Conservation (phyloP, 2,329 filamentous ascomycete species). For the Curvularia sp. region DNA sequence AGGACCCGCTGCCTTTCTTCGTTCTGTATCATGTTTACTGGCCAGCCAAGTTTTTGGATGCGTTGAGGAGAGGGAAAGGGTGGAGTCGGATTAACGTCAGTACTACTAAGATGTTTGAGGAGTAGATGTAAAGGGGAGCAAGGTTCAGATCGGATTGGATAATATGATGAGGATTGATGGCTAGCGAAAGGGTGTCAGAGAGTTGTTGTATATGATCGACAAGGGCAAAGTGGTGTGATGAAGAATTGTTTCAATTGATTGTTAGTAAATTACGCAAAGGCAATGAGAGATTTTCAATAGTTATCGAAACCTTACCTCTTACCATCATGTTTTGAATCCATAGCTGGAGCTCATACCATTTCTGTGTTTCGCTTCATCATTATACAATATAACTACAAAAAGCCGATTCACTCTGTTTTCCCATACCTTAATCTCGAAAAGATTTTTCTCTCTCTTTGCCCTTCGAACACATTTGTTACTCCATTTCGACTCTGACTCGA, state of each 20-base stretch:
- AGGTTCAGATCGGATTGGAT: background rate
- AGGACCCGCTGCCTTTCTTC: conserved; percentile 61
- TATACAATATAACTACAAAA: background rate
- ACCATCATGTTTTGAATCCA: background rate
- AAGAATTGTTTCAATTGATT: too few species aligned
- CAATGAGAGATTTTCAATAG: background rate
- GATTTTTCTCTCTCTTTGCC: too few species aligned
- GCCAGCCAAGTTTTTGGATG: conserved; percentile 60
- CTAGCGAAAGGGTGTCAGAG: background rate
- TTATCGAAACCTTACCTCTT: background rate
- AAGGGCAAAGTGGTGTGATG: background rate
- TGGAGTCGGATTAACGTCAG: conserved; percentile 75
- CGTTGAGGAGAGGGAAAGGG: conserved; percentile 55
- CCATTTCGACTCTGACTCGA: too few species aligned
- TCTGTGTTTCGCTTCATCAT: background rate
- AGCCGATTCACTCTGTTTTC: background rate
- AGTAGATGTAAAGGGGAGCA: background rate
- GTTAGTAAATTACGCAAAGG: too few species aligned
- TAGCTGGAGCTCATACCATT: background rate
- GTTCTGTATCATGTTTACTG: conserved; percentile 63
- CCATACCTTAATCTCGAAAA: too few species aligned
- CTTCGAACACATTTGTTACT: too few species aligned
- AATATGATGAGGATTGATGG: background rate
- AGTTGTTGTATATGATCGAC: background rate
- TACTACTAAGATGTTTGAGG: conserved; percentile 65